Base-by-base conservation (phyloP, 768 basidiomycete species). In the Russula foetens region DNA sequence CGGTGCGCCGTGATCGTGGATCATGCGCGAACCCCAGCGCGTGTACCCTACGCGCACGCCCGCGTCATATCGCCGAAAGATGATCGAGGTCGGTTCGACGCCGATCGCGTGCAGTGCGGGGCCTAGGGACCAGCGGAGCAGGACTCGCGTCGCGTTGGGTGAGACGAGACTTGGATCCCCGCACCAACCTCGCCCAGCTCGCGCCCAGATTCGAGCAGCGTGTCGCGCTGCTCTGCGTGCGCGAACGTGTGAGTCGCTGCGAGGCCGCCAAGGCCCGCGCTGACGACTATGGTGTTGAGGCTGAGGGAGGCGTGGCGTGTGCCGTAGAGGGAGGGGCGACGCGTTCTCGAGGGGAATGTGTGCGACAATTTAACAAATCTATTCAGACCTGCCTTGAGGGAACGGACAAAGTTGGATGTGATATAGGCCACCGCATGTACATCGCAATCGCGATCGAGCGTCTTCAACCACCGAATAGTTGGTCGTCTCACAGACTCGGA, bases 131-230 rank as follows among this genome's bases (percentile, higher is more conserved):
- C 76, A 77, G n/a, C 73, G 66, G 5, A 63, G 46, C 29, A 77
- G 67, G 3, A 77, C 67, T 15, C 75, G 72, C 33, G 70, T 69
- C 46, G 75, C 67, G 62, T 77, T 77, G 7, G 76, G 76, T 4
- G 75, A 67, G 76, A 75, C 6, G 75, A 67, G 49, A 77, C 74
- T 61, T 77, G 75, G 64, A 77, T 76, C 50, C 75, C 75, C 0
- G 75, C 75, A 59, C 75, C 75, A 43, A 76, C 75, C 51, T 77
- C 76, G n/a, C 74, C 73, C 4, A 77, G 70, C 4, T 67, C 70
- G 15, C 67, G 38, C 3, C 75, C 75, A 28, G 74, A 63, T 65
- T 77, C 76, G 65, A 77, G 61, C 26, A 77, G 67, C 5, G 73
- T 75, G 33, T 77, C 67, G 15, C 65, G 69, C 69, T 76, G 76